Evolutionary conservation across 257 asterid species (phyloP), one percentile per base, ranked within the genome.

Genomic region (Knoxia roxburghii): DNA sequence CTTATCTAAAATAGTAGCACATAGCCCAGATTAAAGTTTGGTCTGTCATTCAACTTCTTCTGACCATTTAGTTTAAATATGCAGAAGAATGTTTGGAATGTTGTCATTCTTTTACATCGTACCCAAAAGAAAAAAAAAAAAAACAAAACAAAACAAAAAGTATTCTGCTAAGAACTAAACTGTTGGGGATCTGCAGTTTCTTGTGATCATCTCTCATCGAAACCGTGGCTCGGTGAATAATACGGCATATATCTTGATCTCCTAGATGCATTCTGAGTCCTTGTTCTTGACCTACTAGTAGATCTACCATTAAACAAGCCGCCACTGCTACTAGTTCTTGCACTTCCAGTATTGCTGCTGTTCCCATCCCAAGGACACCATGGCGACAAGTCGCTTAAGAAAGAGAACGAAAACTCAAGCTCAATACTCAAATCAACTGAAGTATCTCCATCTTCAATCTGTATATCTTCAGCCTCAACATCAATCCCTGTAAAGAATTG

Each of bases 391-490:
- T 75, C 64, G 71, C 39, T 72, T 46, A 72, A 65, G 52, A 69
- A 75, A 52, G 84, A 72, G 60, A 76, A 65, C 15, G 87, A 33
- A 32, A 76, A 61, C 60, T 82, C 86, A 18, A 65, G 12, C 59
- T 75, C 84, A 45, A 51, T 33, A 57, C 74, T 68, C 17, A 67
- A 54, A 69, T 75, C 75, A 26, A 70, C 53, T 15, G 68, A 51
- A 33, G 61, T 41, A 46, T 48, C 39, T 24, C 21, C 50, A 53
- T 68, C 76, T 11, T 68, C 78, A 12, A 71, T 40, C 61, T 52
- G 51, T 10, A 76, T 85, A 50, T 70, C 81, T 37, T 69, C 91
- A 29, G 79, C 18, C n/a, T 75, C 85, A 0, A 78, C 69, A 58
- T 39, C 50, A 55, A 73, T 51, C 35, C 78, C 84, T 67, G 66